These are phyloP conservation scores for Saccharum spontaneum DNA, from an alignment of 176 grass and related monocot genomes.

Conservation along the genomic window DNA sequence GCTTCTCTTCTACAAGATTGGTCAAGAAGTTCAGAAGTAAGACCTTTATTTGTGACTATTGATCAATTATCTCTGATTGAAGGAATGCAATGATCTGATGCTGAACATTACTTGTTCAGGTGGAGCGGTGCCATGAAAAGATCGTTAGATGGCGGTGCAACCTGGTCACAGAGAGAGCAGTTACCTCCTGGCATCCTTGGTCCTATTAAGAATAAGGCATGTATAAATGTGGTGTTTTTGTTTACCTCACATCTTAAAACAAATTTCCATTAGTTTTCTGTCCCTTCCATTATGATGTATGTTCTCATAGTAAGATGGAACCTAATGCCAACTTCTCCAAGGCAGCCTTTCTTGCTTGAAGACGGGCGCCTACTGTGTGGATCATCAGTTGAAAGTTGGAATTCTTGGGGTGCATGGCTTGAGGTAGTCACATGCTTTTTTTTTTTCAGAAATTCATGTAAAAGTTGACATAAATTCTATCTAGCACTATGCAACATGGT, in stretches of 20 bases:
- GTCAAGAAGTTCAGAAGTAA: conserved; percentile 89
- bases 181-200: conserved; percentile 94
- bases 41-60: conserved; percentile 24
- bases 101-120: conserved; percentile 35
- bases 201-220: conserved; percentile 94
- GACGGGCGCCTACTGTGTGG: conserved; percentile 80
- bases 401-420: conserved; percentile 97
- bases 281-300: neutral
- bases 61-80: neutral
- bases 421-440: conserved; percentile 50
- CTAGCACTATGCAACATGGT: neutral
- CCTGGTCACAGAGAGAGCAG: conserved; percentile 85
- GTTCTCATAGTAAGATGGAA: neutral
- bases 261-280: neutral
- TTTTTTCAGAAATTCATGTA: neutral
- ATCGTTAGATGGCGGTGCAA: conserved; percentile 70
- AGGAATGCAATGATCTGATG: neutral
- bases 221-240: conserved; percentile 14
- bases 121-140: conserved; percentile 99
- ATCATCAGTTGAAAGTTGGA: conserved; percentile 99
- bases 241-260: conserved; percentile 24
- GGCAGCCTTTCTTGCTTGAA: conserved; percentile 87
- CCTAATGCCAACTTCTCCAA: neutral
- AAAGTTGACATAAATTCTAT: neutral
- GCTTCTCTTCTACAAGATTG: conserved; percentile 96